Evolutionary conservation across 2,329 filamentous ascomycete genomes (phyloP), one percentile per base, ranked within the genome.

Genomic region (Aureobasidium sp.): DNA sequence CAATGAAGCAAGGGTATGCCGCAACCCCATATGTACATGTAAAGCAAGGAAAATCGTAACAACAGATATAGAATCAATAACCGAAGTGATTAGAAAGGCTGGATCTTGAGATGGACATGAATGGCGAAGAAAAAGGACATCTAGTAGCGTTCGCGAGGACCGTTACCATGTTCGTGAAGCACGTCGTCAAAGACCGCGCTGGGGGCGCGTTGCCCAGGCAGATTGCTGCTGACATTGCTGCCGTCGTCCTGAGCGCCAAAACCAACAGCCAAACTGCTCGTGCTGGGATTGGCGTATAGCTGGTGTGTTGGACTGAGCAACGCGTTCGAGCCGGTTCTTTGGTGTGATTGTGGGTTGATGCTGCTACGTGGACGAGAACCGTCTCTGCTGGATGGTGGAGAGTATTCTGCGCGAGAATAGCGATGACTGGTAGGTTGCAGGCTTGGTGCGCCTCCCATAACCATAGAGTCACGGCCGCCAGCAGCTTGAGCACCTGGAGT

Each of bases 151-250:
- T 65, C 63, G 29, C 52, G 58, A 52, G 46, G 62, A 48, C 62
- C 72, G 56, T 70, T 72, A 26, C 76, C 77, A 70, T 91, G 87
- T 66, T 89, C 89, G 70, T 91, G 90, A 64, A 97, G 87, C 55
- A 97, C 76, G 73, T 97, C 91, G 64, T 97, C 92, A 42, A 97
- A 79, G 72, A 91, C 96, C 20, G 91, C 90, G 73, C 90, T 96
- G 0, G 93, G 93, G 17, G 91, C 88, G 62, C 92, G 82, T 62
- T 86, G 85, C 59, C 85, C 87, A 15, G 85, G 75, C 13, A 87
- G 82, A 62, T 84, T 80, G 55, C 55, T 59, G 46, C 46, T 42
- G 34, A 60, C 36, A 17, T 50, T 48, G 23, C 57, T 60, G 46
- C 46, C 44, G 65, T 86, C 88, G 61, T 59, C 67, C 73, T 70